Evolutionary conservation across 371 early-diverging fungal species (phyloP).

Genomic region (Zychaea mexicana): DNA sequence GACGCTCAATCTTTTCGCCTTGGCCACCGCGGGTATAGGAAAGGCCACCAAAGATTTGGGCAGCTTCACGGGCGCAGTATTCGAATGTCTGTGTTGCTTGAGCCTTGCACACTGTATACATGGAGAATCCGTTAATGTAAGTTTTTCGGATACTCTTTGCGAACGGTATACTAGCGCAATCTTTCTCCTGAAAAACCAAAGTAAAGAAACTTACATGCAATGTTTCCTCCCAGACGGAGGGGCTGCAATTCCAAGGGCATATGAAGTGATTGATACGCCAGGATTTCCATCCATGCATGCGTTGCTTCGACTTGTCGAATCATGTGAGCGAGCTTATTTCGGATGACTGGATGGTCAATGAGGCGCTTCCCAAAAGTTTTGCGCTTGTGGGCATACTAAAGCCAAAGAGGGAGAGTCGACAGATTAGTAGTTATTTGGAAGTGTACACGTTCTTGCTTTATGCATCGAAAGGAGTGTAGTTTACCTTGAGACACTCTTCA

Average conservation of each 20-base stretch:
- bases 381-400: conserved; percentile 85
- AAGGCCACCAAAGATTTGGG: conserved; percentile 92
- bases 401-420: too few relatives aligned
- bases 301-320: conserved; percentile 86
- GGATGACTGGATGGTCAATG: conserved; percentile 71
- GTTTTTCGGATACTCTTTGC: too few relatives aligned
- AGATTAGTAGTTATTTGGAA: too few relatives aligned
- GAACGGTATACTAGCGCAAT: too few relatives aligned
- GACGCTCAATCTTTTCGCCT: conserved; percentile 86
- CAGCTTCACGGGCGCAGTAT: conserved; percentile 87
- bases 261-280: conserved; percentile 65
- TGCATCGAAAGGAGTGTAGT: background rate
- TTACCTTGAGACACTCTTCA: conserved; percentile 78
- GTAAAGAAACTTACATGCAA: conserved; percentile 48
- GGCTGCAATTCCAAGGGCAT: conserved; percentile 73
- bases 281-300: conserved; percentile 82
- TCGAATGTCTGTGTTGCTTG: conserved; percentile 87
- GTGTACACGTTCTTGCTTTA: background rate
- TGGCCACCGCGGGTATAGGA: conserved; percentile 81
- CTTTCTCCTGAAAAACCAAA: too few relatives aligned
- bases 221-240: conserved; percentile 82
- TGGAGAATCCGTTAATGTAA: too few relatives aligned
- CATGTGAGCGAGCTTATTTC: conserved; percentile 77
- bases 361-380: conserved; percentile 87
- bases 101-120: conserved; percentile 73